Conservation (phyloP, 345 rosid species). For the Tarenaya hassleriana region DNA sequence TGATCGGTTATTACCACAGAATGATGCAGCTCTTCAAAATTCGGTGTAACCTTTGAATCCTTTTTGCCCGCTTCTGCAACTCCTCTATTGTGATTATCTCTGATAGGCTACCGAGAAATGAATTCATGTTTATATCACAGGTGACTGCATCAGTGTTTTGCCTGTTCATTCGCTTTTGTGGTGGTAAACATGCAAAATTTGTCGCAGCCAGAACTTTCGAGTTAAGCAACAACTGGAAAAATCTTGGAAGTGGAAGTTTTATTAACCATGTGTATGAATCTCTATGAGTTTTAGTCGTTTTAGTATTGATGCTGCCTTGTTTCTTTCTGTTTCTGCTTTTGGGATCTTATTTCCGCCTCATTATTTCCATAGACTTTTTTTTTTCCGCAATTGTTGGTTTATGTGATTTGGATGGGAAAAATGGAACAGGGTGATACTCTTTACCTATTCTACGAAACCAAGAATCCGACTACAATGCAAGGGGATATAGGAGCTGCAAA, state of each 20-base stretch:
- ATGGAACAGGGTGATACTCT: conserved; percentile 55
- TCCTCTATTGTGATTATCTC: no score
- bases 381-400: background rate
- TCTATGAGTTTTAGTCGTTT: no score
- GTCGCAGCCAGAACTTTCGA: background rate
- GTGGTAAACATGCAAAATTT: background rate
- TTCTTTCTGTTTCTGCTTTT: no score
- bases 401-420: background rate
- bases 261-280: no score
- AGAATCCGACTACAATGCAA: conserved; percentile 71
- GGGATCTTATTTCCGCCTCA: no score
- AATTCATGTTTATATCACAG: background rate
- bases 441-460: conserved; percentile 78
- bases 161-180: background rate
- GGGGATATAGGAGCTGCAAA: conserved; percentile 93
- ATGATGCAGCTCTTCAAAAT: background rate
- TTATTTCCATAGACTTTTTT: no score
- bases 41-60: no score
- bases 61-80: no score
- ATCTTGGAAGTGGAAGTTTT: no score
- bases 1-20: background rate
- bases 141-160: background rate
- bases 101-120: no score
- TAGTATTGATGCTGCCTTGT: no score
- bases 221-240: background rate